Evolutionary conservation across 2,329 filamentous ascomycete genomes (phyloP).

Genomic region (Cercospora sesami): DNA sequence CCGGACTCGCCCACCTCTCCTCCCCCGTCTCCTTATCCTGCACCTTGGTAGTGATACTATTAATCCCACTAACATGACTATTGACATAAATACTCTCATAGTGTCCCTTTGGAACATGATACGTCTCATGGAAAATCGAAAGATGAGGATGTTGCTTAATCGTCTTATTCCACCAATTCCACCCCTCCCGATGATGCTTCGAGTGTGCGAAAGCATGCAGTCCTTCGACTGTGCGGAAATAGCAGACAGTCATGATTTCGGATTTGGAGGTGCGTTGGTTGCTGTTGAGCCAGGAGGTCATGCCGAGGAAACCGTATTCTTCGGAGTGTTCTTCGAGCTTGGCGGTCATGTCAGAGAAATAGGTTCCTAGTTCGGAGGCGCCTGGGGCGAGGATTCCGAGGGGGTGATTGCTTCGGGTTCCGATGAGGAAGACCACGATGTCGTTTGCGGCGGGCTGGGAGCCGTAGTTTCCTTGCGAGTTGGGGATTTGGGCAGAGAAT

Average conservation of each 20-base stretch:
- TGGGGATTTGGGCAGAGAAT: conserved; percentile 43
- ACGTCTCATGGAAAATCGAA: conserved; percentile 58
- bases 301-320: conserved; percentile 52
- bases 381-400: conserved; percentile 53
- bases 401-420: conserved; percentile 43
- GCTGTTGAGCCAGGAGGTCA: conserved; percentile 45
- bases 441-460: conserved; percentile 37
- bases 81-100: conserved; percentile 57
- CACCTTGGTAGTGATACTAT: conserved; percentile 29
- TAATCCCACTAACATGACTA: conserved; percentile 40
- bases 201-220: conserved; percentile 56
- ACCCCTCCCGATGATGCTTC: conserved; percentile 50
- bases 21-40: conserved; percentile 27
- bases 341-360: conserved; percentile 42
- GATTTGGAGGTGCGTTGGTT: conserved; percentile 44
- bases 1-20: conserved; percentile 34
- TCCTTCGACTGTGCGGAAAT: conserved; percentile 53
- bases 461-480: conserved; percentile 37
- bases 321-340: conserved; percentile 41
- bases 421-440: conserved; percentile 45
- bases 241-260: conserved; percentile 48
- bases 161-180: conserved; percentile 52
- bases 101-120: conserved; percentile 45
- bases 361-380: conserved; percentile 21
- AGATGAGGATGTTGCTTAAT: conserved; percentile 44